phyloP scores from a whole-genome alignment of 495 filamentous ascomycete species.

The Achaetomiella virescens region DNA sequence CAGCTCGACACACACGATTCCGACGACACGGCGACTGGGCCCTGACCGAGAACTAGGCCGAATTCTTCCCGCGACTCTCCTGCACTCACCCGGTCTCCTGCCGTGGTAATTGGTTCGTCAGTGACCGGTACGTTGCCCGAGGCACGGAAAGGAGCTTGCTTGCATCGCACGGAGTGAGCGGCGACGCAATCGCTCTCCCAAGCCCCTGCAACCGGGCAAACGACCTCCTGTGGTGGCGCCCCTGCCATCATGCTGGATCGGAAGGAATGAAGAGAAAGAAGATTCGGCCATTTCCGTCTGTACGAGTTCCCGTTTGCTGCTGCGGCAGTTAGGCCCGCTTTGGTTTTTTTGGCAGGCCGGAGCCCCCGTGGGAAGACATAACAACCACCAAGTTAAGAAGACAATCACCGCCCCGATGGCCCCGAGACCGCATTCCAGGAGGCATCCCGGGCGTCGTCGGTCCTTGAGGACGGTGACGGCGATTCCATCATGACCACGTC shows the following conservation, averaged over 20 bases:
- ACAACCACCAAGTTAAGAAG: conserved; percentile 37
- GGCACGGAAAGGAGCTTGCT: conserved; percentile 19
- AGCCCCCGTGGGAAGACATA: conserved; percentile 35
- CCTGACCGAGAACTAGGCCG: conserved; percentile 10
- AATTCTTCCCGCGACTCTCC: conserved; percentile 8
- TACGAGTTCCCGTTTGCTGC: conserved; percentile 12
- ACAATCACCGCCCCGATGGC: conserved; percentile 35
- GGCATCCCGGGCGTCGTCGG: conserved; percentile 32
- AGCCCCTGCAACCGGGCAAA: conserved; percentile 22
- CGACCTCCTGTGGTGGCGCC: conserved; percentile 10
- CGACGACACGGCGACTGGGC: conserved; percentile 26
- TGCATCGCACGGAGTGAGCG: conserved; percentile 22
- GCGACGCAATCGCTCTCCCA: conserved; percentile 20
- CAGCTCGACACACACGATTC: conserved; percentile 26
- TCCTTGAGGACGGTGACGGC: conserved; percentile 37
- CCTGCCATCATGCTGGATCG: conserved; percentile 10
- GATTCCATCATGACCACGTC: conserved; percentile 43
- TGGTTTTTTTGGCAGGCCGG: not conserved
- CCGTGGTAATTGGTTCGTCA: conserved; percentile 21
- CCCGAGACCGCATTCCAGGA: conserved; percentile 35
- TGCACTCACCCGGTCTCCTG: conserved; percentile 7
- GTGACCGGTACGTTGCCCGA: conserved; percentile 16
- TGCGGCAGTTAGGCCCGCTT: not conserved
- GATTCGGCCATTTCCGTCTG: conserved; percentile 7
- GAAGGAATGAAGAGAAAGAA: conserved; percentile 21